Base-by-base conservation (phyloP, 352 stramenopile genomes). In the Phytophthora uliginosa region DNA sequence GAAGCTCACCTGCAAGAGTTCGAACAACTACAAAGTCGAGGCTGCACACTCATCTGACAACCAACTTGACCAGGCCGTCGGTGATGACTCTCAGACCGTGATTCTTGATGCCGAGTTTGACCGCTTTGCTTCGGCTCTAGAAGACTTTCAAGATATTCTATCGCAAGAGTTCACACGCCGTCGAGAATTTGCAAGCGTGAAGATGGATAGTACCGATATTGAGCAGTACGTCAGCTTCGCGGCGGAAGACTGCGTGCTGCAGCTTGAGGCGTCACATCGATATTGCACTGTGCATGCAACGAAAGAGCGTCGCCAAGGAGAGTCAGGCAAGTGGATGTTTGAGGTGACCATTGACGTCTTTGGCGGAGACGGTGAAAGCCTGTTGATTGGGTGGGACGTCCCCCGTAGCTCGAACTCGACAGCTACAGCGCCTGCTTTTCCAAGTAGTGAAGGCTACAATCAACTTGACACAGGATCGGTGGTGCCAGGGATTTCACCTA, bases 241-340 rank as follows among this genome's bases (percentile, higher is more conserved):
- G 0, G 84, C 90, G 17, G 84, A 94, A 73, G 86, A 95, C 65
- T 93, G 88, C 26, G 61, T 93, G 42, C 42, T 94, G 28, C 84
- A 94, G 55, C 81, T 95, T 7, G 86, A 93, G 33, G 76, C 72
- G 15, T 80, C 88, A 8, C 78, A 92, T 65, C 75, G 77, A 20
- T 94, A 95, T 54, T 94, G 86, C 62, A 90, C 88, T 1, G 85
- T 92, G 3, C 57, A 90, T 24, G 88, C 84, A 13, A 95, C 86
- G 6, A 95, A 94, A 60, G 81, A 87, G 58, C 78, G 86, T 15
- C 82, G 82, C 17, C 85, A 90, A 67, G 88, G 86, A 2, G 85
- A 94, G 61, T 92, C 85, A 20, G 86, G 86, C 4, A 85, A 85
- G 54, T 95, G 88, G 88, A 92, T 95, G 85, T 95, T 91, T 36